Evolutionary conservation across 306 rosid genomes (phyloP), one percentile per base, ranked within the genome.

Genomic region (Notholithocarpus densiflorus): DNA sequence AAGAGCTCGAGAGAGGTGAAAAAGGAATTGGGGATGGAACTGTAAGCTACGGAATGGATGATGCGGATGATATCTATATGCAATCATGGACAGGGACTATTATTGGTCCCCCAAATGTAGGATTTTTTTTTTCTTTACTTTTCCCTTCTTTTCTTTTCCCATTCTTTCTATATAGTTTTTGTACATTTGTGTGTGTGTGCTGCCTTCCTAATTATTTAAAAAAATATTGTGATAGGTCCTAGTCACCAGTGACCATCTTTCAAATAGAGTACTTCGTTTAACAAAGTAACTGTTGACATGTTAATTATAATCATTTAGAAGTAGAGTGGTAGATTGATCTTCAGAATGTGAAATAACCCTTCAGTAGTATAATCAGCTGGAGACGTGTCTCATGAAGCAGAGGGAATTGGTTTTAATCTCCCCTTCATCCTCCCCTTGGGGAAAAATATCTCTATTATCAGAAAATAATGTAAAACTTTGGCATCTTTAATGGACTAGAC

Each of bases 11-110:
- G 84, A 90, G 98, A 86, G 98, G 98, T 53, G 98, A 94, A 77
- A 94, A 94, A 85, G 98, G 98, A 81, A 94, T 94, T 40, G 97
- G 98, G 70, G 97, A 94, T 92, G 97, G 97, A 76, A 94, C 98
- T 76, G 98, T 95, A 61, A 95, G 98, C 85, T 95, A 95, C 80
- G 98, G 98, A 78, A 95, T 95, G 99, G 98, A 95, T 84, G 99
- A 91, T 75, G 99, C 97, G 19, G 97, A 95, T 79, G 99, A 95
- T 89, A 84, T 95, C 79, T 88, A 74, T 83, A 95, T 95, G 98
- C 95, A 90, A 78, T 95, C 97, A 26, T 95, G 97, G 98, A 95
- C 97, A 7, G 99, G 99, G 71, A 95, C 99, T 80, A 84, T 95
- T 57, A 95, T 95, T 61, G 99, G 99, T 2, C 99, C 99, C 70